Evolutionary conservation across 768 basidiomycete species (phyloP).

Genomic region (Leccinellum rugosiceps): DNA sequence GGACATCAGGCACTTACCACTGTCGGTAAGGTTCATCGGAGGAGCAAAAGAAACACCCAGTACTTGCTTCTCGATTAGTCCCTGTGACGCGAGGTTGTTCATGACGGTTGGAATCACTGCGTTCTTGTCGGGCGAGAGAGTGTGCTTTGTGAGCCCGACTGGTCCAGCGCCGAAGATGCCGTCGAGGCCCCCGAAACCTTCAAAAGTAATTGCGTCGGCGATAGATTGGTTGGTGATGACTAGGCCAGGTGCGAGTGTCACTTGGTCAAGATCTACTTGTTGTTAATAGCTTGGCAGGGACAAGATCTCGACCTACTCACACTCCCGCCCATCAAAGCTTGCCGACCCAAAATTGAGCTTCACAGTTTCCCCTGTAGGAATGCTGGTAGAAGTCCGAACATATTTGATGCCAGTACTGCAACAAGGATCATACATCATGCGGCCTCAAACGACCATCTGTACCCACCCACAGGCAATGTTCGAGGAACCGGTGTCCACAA

Average conservation of each 20-base stretch:
- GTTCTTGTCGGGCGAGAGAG: not conserved
- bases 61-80: constrained; percentile 10
- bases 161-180: constrained; percentile 26
- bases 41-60: constrained; percentile 20
- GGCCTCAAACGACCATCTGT: not conserved
- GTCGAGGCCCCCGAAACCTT: constrained; percentile 18
- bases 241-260: constrained; percentile 23
- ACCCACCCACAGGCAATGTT: constrained; percentile 26
- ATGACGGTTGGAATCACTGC: constrained; percentile 17
- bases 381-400: constrained; percentile 20
- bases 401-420: constrained; percentile 21
- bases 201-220: constrained; percentile 16
- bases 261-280: constrained; percentile 22
- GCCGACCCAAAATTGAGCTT: constrained; percentile 8
- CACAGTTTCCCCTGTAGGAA: constrained; percentile 22
- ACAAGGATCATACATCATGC: not conserved
- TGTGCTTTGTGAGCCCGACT: not conserved
- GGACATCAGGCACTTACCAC: constrained; percentile 3
- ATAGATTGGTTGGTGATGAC: constrained; percentile 30
- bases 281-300: not conserved
- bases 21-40: constrained; percentile 1
- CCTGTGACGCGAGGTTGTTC: constrained; percentile 17
- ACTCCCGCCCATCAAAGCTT: constrained; percentile 35
- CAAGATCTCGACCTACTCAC: not conserved
- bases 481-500: constrained; percentile 32